phyloP scores from a whole-genome alignment of 2,329 filamentous ascomycete species.

The Fusarium algeriense region DNA sequence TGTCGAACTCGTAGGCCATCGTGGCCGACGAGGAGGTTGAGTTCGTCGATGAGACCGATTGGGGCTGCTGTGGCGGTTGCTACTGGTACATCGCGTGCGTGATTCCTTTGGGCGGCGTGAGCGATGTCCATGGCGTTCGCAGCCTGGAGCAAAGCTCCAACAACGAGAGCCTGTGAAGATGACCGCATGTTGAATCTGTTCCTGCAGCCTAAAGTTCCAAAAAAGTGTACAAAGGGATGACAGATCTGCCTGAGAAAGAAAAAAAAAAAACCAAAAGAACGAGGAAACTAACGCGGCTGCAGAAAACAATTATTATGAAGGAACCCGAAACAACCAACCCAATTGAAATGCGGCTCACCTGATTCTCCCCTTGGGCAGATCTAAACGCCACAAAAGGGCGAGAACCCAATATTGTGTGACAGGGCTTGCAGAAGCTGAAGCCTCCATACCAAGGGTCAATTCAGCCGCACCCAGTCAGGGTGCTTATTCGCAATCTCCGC shows the following conservation, averaged over 20 bases:
- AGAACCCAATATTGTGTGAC: neutral
- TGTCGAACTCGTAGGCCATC: neutral
- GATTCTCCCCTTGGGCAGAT: neutral
- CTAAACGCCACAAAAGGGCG: neutral
- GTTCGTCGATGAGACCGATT: neutral
- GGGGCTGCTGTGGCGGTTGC: neutral
- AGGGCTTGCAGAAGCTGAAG: constrained; percentile 3
- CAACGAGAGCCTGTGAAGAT: neutral
- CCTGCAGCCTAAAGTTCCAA: neutral
- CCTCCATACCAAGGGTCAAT: neutral
- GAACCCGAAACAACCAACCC: neutral
- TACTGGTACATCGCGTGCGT: neutral
- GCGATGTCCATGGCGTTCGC: neutral
- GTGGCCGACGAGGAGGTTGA: neutral
- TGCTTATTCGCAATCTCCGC: neutral
- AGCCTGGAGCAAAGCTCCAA: neutral
- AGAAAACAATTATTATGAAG: neutral
- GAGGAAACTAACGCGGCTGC: neutral
- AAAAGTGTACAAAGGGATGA: neutral
- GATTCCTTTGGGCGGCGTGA: neutral
- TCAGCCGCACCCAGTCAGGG: neutral
- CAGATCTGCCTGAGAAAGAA: no score
- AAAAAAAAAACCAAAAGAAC: neutral
- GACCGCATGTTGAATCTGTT: neutral
- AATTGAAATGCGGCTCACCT: neutral